Evolutionary conservation across 2,329 filamentous ascomycete genomes (phyloP), one percentile per base, ranked within the genome.

Genomic region (Zymoseptoria pseudotritici): DNA sequence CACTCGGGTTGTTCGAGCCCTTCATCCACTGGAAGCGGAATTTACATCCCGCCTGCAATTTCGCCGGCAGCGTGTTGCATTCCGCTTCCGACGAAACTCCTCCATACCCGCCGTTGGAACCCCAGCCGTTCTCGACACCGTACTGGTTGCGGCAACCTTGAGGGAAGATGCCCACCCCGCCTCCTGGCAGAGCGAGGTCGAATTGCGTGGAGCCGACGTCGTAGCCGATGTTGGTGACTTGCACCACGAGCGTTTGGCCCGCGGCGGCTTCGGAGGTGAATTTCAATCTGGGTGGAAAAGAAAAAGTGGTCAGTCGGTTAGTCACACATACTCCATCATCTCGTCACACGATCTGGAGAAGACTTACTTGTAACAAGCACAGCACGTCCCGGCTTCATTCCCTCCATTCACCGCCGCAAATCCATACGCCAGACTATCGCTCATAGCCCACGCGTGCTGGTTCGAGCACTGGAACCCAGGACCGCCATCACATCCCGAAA

Each of bases 11-110:
- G 42, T 66, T 61, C 4, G 60, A 78, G 62, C 80, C 79, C 64
- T 76, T 68, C 73, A 86, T 85, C 83, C 83, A 86, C 75, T 86
- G 66, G 68, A 86, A 87, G 61, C 83, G 82, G 82, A 83, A 87
- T 70, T 80, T 75, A 74, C 84, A 86, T 8, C 84, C 84, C 9
- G 73, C 75, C 75, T 83, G 80, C 56, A 86, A 76, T 46, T 77
- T 74, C 46, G 69, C 73, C 0, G 84, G 84, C 73, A 84, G 82
- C 56, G 79, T 77, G 61, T 83, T 83, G 81, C 82, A 83, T 62
- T 81, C 79, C 63, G 77, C 74, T 24, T 74, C 51, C 11, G 74
- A 73, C 11, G 79, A 76, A 24, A 76, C 76, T 17, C 51, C 50
- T n/a, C 26, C 42, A n/a, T 51, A 58, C 0, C 6, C 50, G 4